phyloP scores from a whole-genome alignment of 2,329 filamentous ascomycete genomes.

The Fusarium protoensiforme region DNA sequence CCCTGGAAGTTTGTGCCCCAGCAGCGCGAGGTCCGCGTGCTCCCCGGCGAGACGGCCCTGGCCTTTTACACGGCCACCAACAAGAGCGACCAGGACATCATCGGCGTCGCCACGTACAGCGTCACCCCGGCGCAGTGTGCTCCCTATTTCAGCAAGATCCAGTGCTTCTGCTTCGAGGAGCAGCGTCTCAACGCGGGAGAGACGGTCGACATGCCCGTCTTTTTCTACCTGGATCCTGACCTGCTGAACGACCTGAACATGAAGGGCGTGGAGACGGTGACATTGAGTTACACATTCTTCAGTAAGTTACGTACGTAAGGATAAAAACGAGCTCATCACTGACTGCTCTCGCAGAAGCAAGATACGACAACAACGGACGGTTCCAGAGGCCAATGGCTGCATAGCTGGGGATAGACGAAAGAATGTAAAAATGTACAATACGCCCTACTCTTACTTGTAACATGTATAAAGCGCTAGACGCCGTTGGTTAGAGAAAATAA shows the following conservation, averaged over 20 bases:
- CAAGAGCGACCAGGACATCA: conserved; percentile 89
- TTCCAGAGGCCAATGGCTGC: conserved; percentile 52
- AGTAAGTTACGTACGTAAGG: conserved; percentile 68
- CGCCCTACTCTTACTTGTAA: conserved; percentile 32
- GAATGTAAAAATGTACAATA: conserved; percentile 29
- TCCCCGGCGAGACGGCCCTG: conserved; percentile 95
- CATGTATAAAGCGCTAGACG: conserved; percentile 19
- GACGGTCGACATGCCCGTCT: conserved; percentile 99
- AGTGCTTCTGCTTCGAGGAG: conserved; percentile 99
- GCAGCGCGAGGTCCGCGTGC: conserved; percentile 93
- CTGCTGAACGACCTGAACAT: conserved; percentile 92
- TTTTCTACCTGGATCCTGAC: conserved; percentile 98
- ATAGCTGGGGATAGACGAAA: conserved; percentile 33
- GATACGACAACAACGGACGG: conserved; percentile 58
- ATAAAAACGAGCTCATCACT: conserved; percentile 41
- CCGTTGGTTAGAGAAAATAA: conserved; percentile 6
- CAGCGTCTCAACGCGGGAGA: conserved; percentile 94
- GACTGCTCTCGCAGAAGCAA: conserved; percentile 53
- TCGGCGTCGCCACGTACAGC: conserved; percentile 97
- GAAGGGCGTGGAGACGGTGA: conserved; percentile 94
- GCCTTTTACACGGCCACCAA: conserved; percentile 99
- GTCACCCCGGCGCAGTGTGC: conserved; percentile 96
- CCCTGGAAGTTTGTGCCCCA: conserved; percentile 98
- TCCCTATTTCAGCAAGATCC: conserved; percentile 99
- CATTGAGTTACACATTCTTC: conserved; percentile 97